These are phyloP conservation scores for Aspergillus cejpii DNA, from an alignment of 2,329 filamentous ascomycete genomes.

Conservation along the genomic window DNA sequence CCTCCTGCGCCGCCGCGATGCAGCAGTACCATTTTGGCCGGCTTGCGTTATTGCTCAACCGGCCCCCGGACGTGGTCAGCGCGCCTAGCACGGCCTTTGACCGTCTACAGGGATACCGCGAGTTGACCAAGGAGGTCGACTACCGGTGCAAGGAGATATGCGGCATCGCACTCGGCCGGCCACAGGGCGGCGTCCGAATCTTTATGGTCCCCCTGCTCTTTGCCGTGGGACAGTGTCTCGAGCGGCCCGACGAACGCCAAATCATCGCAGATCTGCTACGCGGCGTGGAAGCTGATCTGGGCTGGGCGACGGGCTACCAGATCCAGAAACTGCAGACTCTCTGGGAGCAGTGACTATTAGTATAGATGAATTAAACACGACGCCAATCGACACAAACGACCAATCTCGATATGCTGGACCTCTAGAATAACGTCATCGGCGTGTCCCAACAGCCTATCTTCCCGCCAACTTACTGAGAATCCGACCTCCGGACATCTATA, in stretches of 20 bases:
- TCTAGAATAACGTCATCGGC: no score
- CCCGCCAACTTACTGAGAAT: no score
- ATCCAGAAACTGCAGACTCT: slow-evolving; percentile 42
- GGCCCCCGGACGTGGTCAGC: slow-evolving; percentile 50
- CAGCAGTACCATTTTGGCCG: slow-evolving; percentile 60
- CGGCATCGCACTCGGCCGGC: slow-evolving; percentile 51
- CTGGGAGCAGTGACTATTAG: slow-evolving; percentile 22
- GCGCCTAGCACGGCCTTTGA: slow-evolving; percentile 48
- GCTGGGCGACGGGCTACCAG: slow-evolving; percentile 54
- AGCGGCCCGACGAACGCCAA: slow-evolving; percentile 46
- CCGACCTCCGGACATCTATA: no score
- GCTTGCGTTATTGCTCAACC: slow-evolving; percentile 56
- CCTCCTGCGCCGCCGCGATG: slow-evolving; percentile 58
- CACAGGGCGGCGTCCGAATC: slow-evolving; percentile 52
- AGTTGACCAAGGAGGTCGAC: slow-evolving; percentile 51
- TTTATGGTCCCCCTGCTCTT: slow-evolving; percentile 54
- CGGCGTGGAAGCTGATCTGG: slow-evolving; percentile 55
- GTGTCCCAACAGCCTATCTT: no score
- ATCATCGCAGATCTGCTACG: slow-evolving; percentile 50
- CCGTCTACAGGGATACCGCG: slow-evolving; percentile 51
- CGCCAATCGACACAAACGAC: no score
- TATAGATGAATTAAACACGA: no score
- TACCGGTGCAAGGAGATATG: slow-evolving; percentile 54
- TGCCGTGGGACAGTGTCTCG: slow-evolving; percentile 54
- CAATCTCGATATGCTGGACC: no score